Evolutionary conservation across 2,329 filamentous ascomycete species (phyloP), one percentile per base, ranked within the genome.

Genomic region (Pseudogymnoascus verrucosus): DNA sequence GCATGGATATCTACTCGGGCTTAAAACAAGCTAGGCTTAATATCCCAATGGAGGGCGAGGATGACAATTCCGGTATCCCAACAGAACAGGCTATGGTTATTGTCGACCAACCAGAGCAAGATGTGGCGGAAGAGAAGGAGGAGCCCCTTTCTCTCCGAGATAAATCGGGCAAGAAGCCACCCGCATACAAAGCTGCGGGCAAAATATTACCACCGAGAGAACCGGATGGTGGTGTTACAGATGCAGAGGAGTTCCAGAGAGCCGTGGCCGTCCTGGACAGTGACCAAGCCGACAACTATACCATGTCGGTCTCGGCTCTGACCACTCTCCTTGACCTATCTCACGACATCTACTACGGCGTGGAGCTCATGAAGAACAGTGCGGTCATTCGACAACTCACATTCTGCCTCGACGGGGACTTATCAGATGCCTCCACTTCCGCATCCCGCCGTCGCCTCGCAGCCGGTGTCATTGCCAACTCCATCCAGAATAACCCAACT

Each of bases 271-370:
- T 79, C 40, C 71, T 87, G 60, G 82, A 82, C 69, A 77, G 73
- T 57, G 76, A 78, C 19, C 68, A 69, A 5, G 67, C 68, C 42
- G 63, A 66, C 60, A 67, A 71, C 66, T 57, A 57, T 34, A 39
- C 34, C 12, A 26, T 21, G 16, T 67, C 70, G 37, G 34, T 63
- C 37, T 31, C 51, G 11, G 71, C 74, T 0, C 77, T 89, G 6
- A 79, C 82, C 36, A 78, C 78, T 36, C 79, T 89, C n/a, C 78
- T 82, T 65, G 86, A 89, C 5, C 75, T 88, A 28, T 82, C 86
- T 0, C 86, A 89, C 72, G 87, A 89, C 73, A 84, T 89, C 66
- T 89, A 88, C 76, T 89, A 88, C 72, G 87, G 87, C 8, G 76
- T 86, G 16, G 83, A 87, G 71, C 80, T 89, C 64, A 78, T 81